These are phyloP conservation scores for Cadophora sp. DNA, from an alignment of 2,329 filamentous ascomycete genomes.

Conservation along the genomic window DNA sequence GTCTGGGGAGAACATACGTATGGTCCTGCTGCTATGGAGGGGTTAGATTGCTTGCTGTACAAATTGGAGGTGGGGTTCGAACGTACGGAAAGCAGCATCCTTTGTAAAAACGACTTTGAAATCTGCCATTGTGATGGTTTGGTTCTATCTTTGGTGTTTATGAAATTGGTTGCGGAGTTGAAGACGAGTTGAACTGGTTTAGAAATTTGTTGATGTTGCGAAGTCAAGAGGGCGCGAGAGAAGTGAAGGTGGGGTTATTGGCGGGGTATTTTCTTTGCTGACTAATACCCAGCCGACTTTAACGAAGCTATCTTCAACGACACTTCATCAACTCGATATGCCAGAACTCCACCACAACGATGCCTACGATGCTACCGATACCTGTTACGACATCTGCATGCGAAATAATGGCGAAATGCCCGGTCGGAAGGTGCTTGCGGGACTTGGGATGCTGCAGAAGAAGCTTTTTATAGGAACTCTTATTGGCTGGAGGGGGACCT, in stretches of 20 bases:
- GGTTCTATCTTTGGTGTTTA: neutral
- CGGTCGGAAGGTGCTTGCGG: slow-evolving; percentile 36
- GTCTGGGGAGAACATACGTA: slow-evolving; percentile 33
- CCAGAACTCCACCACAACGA: slow-evolving; percentile 34
- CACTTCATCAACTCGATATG: slow-evolving; percentile 36
- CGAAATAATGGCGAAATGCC: slow-evolving; percentile 32
- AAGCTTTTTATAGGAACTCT: neutral
- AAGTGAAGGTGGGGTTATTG: slow-evolving; percentile 20
- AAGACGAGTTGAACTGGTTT: slow-evolving; percentile 5
- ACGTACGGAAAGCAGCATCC: slow-evolving; percentile 46
- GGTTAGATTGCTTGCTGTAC: slow-evolving; percentile 11
- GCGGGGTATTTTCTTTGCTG: slow-evolving; percentile 23
- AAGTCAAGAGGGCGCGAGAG: slow-evolving; percentile 8
- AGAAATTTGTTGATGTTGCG: slow-evolving; percentile 16
- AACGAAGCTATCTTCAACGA: slow-evolving; percentile 40
- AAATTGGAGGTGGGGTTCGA: slow-evolving; percentile 13
- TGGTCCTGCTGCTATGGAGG: slow-evolving; percentile 39
- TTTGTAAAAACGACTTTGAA: slow-evolving; percentile 45
- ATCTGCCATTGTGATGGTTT: slow-evolving; percentile 42
- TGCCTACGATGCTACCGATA: slow-evolving; percentile 9
- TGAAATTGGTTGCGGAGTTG: neutral
- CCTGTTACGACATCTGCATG: neutral
- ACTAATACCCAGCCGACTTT: slow-evolving; percentile 11
- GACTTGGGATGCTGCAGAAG: neutral
- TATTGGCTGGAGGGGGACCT: slow-evolving; percentile 9